These are phyloP conservation scores for Fraxinus latifolia DNA, from an alignment of 305 asterid genomes.

Conservation along the genomic window DNA sequence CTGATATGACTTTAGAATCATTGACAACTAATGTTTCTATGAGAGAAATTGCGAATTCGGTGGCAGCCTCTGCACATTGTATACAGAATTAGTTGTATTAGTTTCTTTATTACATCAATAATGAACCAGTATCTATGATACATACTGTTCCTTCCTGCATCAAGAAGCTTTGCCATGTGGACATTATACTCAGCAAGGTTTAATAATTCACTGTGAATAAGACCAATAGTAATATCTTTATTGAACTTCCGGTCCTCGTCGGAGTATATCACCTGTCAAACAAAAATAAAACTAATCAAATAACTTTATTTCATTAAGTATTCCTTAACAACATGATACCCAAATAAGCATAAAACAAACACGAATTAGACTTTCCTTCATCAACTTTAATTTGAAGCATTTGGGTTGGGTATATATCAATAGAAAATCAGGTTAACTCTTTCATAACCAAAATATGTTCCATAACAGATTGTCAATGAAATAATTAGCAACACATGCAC, in stretches of 20 bases:
- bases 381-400: neutral
- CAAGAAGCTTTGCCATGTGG: constrained; percentile 96
- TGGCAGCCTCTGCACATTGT: constrained; percentile 76
- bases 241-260: constrained; percentile 92
- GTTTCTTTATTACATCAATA: constrained; percentile 13
- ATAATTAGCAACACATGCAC: neutral
- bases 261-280: constrained; percentile 78
- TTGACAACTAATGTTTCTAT: constrained; percentile 60
- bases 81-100: constrained; percentile 20
- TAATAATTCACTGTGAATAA: constrained; percentile 73
- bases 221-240: constrained; percentile 82
- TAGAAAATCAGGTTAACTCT: constrained; percentile 54
- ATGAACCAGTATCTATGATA: constrained; percentile 22
- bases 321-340: neutral
- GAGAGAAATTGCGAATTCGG: constrained; percentile 82
- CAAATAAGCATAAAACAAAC: neutral
- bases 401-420: neutral
- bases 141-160: constrained; percentile 95
- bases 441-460: constrained; percentile 30
- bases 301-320: neutral
- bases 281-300: neutral
- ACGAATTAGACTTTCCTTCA: neutral
- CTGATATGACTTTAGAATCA: constrained; percentile 78
- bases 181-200: constrained; percentile 94
- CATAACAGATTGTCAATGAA: neutral